These are phyloP conservation scores for Themeda triandra DNA, from an alignment of 176 grass and related monocot species.

Conservation along the genomic window DNA sequence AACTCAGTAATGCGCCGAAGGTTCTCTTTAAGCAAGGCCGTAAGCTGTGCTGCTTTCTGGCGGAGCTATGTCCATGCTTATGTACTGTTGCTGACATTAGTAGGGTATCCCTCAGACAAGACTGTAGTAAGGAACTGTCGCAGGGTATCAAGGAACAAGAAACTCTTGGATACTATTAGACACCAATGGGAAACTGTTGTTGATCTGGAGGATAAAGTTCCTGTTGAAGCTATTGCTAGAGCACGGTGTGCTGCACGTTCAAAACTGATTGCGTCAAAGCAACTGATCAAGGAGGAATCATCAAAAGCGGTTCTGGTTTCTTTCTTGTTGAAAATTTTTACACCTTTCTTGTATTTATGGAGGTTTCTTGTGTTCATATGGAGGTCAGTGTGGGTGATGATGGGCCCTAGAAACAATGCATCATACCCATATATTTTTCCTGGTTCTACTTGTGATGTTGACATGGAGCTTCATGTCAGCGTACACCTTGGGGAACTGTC, in stretches of 20 bases:
- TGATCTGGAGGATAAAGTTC: slow-evolving; percentile 67
- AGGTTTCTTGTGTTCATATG: slow-evolving; percentile 41
- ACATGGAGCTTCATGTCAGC: slow-evolving; percentile 39
- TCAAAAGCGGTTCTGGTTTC: slow-evolving; percentile 33
- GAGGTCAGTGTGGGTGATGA: slow-evolving; percentile 27
- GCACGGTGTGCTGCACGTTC: slow-evolving; percentile 58
- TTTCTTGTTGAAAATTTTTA: slow-evolving; percentile 42
- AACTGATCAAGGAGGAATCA: slow-evolving; percentile 33
- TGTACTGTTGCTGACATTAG: slow-evolving; percentile 49
- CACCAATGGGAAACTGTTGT: slow-evolving; percentile 52
- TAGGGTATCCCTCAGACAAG: slow-evolving; percentile 60
- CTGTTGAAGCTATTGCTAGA: slow-evolving; percentile 65
- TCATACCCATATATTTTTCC: slow-evolving; percentile 35
- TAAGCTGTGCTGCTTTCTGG: slow-evolving; percentile 54
- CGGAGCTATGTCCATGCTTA: slow-evolving; percentile 66
- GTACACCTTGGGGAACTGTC: slow-evolving; percentile 61
- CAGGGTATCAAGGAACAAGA: slow-evolving; percentile 39
- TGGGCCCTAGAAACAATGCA: slow-evolving; percentile 24
- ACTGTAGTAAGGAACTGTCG: slow-evolving; percentile 39
- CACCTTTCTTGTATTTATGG: slow-evolving; percentile 47
- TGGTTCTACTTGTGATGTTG: slow-evolving; percentile 42
- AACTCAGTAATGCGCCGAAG: slow-evolving; percentile 5
- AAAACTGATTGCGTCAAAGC: slow-evolving; percentile 29
- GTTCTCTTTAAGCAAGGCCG: slow-evolving; percentile 47
- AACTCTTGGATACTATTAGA: slow-evolving; percentile 42